These are phyloP conservation scores for Eremochloa ophiuroides DNA, from an alignment of 176 grass and related monocot genomes.

Conservation along the genomic window DNA sequence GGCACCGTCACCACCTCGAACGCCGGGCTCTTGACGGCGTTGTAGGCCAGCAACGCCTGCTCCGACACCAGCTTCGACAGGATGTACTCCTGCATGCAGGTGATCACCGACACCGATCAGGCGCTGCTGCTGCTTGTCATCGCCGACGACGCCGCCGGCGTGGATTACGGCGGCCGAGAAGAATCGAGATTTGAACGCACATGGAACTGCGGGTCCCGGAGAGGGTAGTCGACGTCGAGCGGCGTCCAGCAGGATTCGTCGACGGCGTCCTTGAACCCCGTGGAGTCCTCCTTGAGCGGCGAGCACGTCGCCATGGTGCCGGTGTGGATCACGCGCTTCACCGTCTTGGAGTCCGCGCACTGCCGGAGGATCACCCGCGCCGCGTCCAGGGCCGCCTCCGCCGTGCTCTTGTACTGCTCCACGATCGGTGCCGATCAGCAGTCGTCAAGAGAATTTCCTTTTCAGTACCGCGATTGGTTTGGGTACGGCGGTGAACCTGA, in stretches of 20 bases:
- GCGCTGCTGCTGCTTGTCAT: too few species aligned
- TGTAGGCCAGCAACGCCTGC: conserved; percentile 44
- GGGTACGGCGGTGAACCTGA: neutral
- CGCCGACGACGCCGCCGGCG: too few species aligned
- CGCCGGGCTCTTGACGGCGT: neutral
- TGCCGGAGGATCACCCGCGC: conserved; percentile 36
- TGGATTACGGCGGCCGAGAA: conserved; percentile 35
- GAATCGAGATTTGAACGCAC: too few species aligned
- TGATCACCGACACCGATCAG: neutral
- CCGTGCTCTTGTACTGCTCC: conserved; percentile 46
- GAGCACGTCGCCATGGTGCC: conserved; percentile 10
- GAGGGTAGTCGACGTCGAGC: conserved; percentile 22
- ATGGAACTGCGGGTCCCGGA: conserved; percentile 19
- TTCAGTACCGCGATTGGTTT: too few species aligned
- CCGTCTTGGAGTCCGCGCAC: conserved; percentile 26
- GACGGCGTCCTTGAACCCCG: conserved; percentile 20
- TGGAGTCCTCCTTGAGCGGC: conserved; percentile 26
- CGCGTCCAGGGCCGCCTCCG: conserved; percentile 28
- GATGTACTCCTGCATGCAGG: conserved; percentile 28
- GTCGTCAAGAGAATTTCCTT: neutral
- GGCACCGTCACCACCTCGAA: conserved; percentile 56
- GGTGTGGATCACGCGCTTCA: conserved; percentile 47
- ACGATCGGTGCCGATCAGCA: neutral
- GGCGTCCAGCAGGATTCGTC: conserved; percentile 45
- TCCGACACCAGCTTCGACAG: conserved; percentile 27